Conservation (phyloP, 192 early-diverging fungal species). For the Rhizoclosmatium globosum region DNA sequence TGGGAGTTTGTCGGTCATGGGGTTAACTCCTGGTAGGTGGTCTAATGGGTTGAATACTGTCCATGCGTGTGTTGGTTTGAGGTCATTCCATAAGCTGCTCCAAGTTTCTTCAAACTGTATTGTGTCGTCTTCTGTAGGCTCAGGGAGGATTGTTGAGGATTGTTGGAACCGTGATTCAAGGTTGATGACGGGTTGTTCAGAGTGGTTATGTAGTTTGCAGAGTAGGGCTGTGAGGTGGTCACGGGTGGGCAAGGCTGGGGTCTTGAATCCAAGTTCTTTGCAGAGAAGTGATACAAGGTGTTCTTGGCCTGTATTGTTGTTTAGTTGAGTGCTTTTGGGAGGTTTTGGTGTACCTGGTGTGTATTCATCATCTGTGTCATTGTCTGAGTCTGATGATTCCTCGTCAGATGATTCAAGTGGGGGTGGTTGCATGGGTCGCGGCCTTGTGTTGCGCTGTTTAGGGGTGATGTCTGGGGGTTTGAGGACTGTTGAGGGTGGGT, state of each 20-base stretch:
- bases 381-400: too few species aligned
- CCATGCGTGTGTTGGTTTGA: neutral
- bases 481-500: too few species aligned
- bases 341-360: neutral
- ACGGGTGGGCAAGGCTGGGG: too few species aligned
- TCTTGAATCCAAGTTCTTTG: too few species aligned
- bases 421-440: neutral
- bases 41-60: neutral
- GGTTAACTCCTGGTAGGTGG: neutral
- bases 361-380: neutral
- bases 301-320: too few species aligned
- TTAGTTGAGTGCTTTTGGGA: neutral
- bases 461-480: too few species aligned
- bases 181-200: neutral
- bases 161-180: neutral
- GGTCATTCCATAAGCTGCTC: too few species aligned
- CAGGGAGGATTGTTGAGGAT: neutral
- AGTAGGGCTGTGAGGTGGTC: too few species aligned
- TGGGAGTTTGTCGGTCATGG: neutral
- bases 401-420: too few species aligned
- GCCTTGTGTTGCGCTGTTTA: neutral
- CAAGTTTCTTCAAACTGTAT: neutral
- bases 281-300: too few species aligned
- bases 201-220: too few species aligned
- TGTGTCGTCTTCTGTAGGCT: neutral